These are phyloP conservation scores for Geotrichum australiense DNA, from an alignment of 1,139 yeast genomes.

Conservation along the genomic window DNA sequence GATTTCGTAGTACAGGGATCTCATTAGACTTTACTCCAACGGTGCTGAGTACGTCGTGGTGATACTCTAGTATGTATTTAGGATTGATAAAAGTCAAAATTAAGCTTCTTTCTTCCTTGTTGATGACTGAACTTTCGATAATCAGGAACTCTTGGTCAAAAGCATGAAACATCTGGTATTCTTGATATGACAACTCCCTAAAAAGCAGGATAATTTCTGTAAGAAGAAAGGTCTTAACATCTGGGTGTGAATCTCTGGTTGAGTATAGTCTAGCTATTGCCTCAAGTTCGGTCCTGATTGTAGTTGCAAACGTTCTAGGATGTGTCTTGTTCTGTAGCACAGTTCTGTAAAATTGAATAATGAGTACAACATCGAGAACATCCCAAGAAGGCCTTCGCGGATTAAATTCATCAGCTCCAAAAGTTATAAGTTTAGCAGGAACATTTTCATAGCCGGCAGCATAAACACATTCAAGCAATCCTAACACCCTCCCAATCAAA, in stretches of 20 bases:
- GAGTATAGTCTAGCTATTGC: constrained; percentile 21
- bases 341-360: constrained; percentile 25
- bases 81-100: constrained; percentile 22
- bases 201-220: constrained; percentile 24
- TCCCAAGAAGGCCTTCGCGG: constrained; percentile 16
- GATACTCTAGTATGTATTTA: constrained; percentile 19
- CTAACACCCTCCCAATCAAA: constrained; percentile 24
- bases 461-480: constrained; percentile 21
- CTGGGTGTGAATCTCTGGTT: constrained; percentile 16
- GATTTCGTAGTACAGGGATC: constrained; percentile 20
- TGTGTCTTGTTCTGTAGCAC: constrained; percentile 19
- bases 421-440: constrained; percentile 19
- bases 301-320: constrained; percentile 16
- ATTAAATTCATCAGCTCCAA: constrained; percentile 8
- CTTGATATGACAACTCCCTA: constrained; percentile 22
- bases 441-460: constrained; percentile 19
- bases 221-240: constrained; percentile 19
- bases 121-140: constrained; percentile 11
- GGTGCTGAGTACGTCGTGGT: constrained; percentile 15
- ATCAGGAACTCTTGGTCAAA: constrained; percentile 22
- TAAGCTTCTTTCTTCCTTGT: constrained; percentile 14
- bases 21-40: constrained; percentile 19
- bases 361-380: constrained; percentile 20
- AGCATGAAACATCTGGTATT: constrained; percentile 20
- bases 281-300: constrained; percentile 18